phyloP scores from a whole-genome alignment of 208 protist genomes.

The Leishmania aethiopica region DNA sequence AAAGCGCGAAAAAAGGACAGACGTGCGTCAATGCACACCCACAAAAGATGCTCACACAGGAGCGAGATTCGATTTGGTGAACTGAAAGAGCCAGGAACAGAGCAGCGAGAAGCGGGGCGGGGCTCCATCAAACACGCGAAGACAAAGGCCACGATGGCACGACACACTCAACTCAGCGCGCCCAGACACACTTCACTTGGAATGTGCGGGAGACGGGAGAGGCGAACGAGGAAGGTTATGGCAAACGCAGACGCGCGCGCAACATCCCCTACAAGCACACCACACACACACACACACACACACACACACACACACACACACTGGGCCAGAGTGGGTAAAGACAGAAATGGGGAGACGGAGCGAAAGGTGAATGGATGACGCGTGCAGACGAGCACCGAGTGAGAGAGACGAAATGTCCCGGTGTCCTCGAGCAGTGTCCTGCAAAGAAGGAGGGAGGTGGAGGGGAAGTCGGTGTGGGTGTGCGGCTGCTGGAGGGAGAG shows the following conservation, averaged over 20 bases:
- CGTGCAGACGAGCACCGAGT: background rate
- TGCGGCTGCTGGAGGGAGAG: background rate
- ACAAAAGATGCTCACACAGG: background rate
- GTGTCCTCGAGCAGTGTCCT: background rate
- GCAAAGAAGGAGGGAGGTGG: background rate
- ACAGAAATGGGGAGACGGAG: background rate
- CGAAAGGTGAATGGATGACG: background rate
- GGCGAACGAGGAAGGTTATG: background rate
- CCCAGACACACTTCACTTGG: background rate
- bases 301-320: background rate
- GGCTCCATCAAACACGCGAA: background rate
- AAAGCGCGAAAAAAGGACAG: background rate
- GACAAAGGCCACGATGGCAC: background rate
- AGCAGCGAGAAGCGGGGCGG: background rate
- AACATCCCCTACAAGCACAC: background rate
- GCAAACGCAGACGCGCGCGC: background rate
- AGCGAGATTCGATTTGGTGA: background rate
- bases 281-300: background rate
- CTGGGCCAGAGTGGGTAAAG: background rate
- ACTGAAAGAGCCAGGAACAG: background rate
- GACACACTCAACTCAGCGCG: background rate
- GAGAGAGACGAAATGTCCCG: background rate
- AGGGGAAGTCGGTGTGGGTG: background rate
- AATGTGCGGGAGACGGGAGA: background rate
- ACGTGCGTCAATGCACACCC: background rate